Base-by-base conservation (phyloP, 1,139 yeast species). In the Candida glucosophila region DNA sequence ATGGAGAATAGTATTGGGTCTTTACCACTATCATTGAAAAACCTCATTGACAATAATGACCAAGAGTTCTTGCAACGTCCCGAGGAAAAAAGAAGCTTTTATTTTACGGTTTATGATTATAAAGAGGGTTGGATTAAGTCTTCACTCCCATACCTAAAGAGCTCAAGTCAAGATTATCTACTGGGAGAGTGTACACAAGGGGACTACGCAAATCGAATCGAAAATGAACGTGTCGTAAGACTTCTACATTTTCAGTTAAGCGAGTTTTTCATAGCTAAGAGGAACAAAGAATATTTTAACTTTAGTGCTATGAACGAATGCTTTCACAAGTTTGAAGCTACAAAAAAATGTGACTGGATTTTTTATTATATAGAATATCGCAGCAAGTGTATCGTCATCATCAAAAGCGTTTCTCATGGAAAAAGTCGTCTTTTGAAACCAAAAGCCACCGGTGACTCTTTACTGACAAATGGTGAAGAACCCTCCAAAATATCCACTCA, bases 321-420 rank as follows among this genome's bases (percentile, higher is more conserved):
- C 35, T 58, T 61, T 28, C 69, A 64, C 39, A 64, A 64, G 33
- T 63, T 62, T 38, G 57, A 58, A 22, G 52, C 57, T 29, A 55
- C 53, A 29, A 55, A 52, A 29, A 35, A 39, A 17, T 60, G 55
- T 29, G 67, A 62, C 39, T 64, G 70, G 69, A 57, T 63, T 58
- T 52, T 64, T 35, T 64, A 64, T 40, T 58, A 54, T 32, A 41
- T 62, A 24, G 47, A 46, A 21, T 44, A 52, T 32, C 45, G 49
- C 9, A 45, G 41, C 5, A 55, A 53, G 30, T 50, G 42, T 30
- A 53, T 62, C 18, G 44, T 61, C 10, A 48, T 62, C 19, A 55
- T 64, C 8, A 58, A 58, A 32, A 60, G 58, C 32, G 49, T 47
- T 27, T 58, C 52, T 29, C 51, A 49, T 26, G 45, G 39, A 23